Evolutionary conservation across 371 early-diverging fungal species (phyloP), one percentile per base, ranked within the genome.

Genomic region (Mortierella sp.): DNA sequence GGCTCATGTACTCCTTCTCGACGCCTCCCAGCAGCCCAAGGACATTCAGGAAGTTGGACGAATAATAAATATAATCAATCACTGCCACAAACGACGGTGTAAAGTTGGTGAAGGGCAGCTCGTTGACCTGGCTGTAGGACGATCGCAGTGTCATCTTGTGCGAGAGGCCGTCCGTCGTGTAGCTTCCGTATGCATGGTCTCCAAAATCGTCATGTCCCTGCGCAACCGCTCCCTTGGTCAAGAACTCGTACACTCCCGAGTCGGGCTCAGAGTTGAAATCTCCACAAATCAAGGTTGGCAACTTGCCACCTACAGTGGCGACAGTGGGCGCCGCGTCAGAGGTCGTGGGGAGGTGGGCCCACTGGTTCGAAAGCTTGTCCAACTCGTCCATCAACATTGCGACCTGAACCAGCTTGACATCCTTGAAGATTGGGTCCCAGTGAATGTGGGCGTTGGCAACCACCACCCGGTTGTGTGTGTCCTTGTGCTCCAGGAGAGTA

Each of bases 41-140:
- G 28, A 95, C 92, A 31, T 92, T 89, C 48, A 97, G 86, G 43
- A 96, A 92, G 67, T 91, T 92, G 59, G 93, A 93, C 8, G 96
- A 91, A 89, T 96, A 96, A 96, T 98, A 99, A 75, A 99, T 96
- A 84, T 99, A 99, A 90, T 99, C 99, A 81, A 99, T 96, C n/a
- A 96, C 96, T 1, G 97, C 99, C 76, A 91, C 94, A 82, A 97
- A 99, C 1, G 88, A 87, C 0, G 99, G 98, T 11, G 97, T 98
- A 86, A 92, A 98, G 88, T 99, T 99, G 24, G 99, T 99, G 89
- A 99, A 97, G 21, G 94, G 95, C 77, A 97, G 89, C 80, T 95
- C 96, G 54, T 88, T 90, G 3, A 94, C 90, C 57, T 93, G 86
- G 50, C 93, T 88, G 88, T 98, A 98, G 16, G 97, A 92, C 21